A percentile compares a stretch with the other conserved stretches of the same genome.
These are phyloP conservation scores for Heterobasidion occidentale DNA, from an alignment of 1,284 basidiomycete species.

Conservation along the genomic window DNA sequence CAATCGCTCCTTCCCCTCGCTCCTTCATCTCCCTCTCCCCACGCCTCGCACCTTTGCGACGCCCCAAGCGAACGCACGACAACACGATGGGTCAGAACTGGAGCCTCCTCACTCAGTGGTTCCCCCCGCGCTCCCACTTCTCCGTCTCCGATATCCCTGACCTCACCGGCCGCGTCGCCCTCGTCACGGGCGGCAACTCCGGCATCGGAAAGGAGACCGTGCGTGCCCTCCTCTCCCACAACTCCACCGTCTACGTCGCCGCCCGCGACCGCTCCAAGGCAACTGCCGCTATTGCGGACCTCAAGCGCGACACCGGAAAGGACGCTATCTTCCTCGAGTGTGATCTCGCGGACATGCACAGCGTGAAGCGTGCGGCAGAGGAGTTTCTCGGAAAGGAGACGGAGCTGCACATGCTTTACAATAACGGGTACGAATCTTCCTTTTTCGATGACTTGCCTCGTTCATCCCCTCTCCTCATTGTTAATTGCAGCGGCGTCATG, in stretches of 20 bases:
- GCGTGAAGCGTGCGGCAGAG: slow-evolving; percentile 2
- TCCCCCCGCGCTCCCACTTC: background rate
- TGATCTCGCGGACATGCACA: background rate
- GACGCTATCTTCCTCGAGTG: background rate
- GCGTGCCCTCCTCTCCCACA: slow-evolving; percentile 1
- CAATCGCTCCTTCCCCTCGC: too few species aligned
- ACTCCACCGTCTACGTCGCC: slow-evolving; percentile 2
- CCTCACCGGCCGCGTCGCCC: background rate
- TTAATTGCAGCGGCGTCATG: slow-evolving; percentile 45
- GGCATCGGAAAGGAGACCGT: slow-evolving; percentile 3
- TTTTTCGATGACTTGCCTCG: background rate
- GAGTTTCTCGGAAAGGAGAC: slow-evolving; percentile 32
- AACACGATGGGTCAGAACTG: background rate
- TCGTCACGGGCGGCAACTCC: background rate
- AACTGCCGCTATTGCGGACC: background rate
- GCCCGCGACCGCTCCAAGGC: background rate
- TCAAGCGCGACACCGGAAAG: background rate
- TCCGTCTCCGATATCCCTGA: background rate
- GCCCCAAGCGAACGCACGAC: too few species aligned
- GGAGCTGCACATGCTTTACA: slow-evolving; percentile 25
- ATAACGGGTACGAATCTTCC: slow-evolving; percentile 25
- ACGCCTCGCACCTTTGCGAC: too few species aligned
- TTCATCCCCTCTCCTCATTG: background rate
- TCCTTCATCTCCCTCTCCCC: too few species aligned
- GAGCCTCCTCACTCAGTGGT: background rate